A percentile compares a stretch with the other conserved stretches of the same genome.
Evolutionary conservation across 1,284 basidiomycete species (phyloP).

Genomic region (Laetiporus sulphureus): DNA sequence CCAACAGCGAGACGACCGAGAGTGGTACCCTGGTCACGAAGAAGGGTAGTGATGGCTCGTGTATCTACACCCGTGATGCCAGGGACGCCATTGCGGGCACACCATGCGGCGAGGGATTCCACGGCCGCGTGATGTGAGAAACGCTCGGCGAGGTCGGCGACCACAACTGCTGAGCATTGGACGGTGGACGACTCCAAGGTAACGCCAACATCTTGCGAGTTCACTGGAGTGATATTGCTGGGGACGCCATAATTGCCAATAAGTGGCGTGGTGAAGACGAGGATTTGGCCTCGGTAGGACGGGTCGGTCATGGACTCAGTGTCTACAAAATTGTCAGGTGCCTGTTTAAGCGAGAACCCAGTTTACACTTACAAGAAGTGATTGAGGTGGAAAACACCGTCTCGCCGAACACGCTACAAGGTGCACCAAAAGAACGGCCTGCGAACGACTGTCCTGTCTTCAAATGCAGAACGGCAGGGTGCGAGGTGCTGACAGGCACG

Average conservation of each 20-base stretch:
- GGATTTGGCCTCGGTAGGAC: conserved; percentile 95
- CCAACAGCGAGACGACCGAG: conserved; percentile 90
- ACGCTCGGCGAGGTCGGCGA: conserved; percentile 91
- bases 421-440: conserved; percentile 87
- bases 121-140: conserved; percentile 94
- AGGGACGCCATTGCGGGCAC: conserved; percentile 83
- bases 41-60: conserved; percentile 88
- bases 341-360: not conserved
- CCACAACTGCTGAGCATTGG: conserved; percentile 90
- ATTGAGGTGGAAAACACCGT: conserved; percentile 99
- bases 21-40: conserved; percentile 96
- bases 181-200: conserved; percentile 86
- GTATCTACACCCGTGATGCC: conserved; percentile 97
- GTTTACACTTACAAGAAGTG: conserved; percentile 74
- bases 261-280: conserved; percentile 97
- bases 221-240: conserved; percentile 65
- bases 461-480: conserved; percentile 86
- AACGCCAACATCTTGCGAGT: conserved; percentile 84
- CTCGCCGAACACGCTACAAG: conserved; percentile 88
- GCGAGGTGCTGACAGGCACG: conserved; percentile 21
- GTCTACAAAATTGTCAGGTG: conserved; percentile 43
- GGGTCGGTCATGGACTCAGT: conserved; percentile 99
- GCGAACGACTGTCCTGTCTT: conserved; percentile 91
- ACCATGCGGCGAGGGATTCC: conserved; percentile 93
- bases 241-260: conserved; percentile 99